phyloP scores from a whole-genome alignment of 345 rosid species.

The Brassica juncea region DNA sequence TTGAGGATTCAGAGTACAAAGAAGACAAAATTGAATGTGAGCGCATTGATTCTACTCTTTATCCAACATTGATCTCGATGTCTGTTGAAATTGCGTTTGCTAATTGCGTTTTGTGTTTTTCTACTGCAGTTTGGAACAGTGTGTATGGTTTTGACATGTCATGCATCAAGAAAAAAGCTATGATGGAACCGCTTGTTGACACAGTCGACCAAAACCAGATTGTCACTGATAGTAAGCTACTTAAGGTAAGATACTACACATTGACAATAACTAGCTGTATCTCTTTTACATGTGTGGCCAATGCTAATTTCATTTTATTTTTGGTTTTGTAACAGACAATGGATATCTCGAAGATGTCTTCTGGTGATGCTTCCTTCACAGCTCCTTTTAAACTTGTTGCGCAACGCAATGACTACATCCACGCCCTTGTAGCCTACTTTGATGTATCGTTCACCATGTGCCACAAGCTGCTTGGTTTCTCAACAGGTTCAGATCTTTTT shows the following conservation, averaged over 20 bases:
- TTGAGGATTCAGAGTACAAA: conserved; percentile 96
- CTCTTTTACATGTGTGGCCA: conserved; percentile 17
- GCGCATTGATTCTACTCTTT: conserved; percentile 10
- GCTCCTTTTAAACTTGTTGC: conserved; percentile 95
- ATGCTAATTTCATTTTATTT: conserved; percentile 3
- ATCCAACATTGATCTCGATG: not conserved
- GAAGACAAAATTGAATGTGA: conserved; percentile 96
- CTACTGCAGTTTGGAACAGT: conserved; percentile 75
- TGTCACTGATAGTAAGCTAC: conserved; percentile 74
- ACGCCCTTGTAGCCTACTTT: too few relatives aligned
- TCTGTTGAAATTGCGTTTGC: not conserved
- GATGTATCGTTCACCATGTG: too few relatives aligned
- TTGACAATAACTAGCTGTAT: not conserved
- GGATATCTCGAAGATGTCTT: conserved; percentile 94
- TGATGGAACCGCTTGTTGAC: conserved; percentile 97
- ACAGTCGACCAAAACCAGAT: conserved; percentile 92
- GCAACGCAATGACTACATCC: conserved; percentile 55
- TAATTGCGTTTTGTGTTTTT: not conserved
- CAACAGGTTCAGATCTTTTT: too few relatives aligned
- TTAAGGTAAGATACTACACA: conserved; percentile 57
- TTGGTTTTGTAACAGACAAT: conserved; percentile 61
- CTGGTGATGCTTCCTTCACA: conserved; percentile 96
- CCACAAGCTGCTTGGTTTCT: too few relatives aligned
- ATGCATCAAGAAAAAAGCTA: conserved; percentile 96
- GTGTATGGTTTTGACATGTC: conserved; percentile 97